A percentile compares a stretch with the other conserved stretches of the same genome.
Evolutionary conservation across 768 basidiomycete species (phyloP).

Genomic region (Hemileccinum impolitum): DNA sequence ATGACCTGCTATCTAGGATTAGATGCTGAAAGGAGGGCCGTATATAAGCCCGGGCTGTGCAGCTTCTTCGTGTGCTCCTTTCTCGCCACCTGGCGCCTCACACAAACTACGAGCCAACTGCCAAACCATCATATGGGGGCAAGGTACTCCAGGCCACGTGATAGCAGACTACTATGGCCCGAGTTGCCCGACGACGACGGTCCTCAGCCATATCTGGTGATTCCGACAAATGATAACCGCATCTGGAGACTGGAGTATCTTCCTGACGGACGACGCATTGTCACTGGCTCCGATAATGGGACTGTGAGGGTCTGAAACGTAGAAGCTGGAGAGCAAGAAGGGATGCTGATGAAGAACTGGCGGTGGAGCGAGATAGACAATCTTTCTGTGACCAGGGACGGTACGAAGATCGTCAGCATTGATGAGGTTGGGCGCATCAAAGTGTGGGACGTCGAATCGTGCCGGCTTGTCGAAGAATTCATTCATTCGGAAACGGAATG

Average conservation of each 20-base stretch:
- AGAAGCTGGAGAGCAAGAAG: neutral
- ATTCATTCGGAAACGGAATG: rapidly evolving
- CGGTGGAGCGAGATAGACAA: neutral
- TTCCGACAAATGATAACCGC: neutral
- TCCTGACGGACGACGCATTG: neutral
- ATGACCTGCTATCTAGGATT: too few species aligned
- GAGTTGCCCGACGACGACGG: neutral
- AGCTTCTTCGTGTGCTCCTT: too few species aligned
- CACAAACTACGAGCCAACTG: too few species aligned
- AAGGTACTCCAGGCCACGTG: too few species aligned
- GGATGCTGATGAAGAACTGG: neutral
- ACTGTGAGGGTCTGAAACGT: neutral
- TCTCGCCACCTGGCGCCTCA: too few species aligned
- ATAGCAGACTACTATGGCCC: too few species aligned
- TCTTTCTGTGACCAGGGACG: neutral
- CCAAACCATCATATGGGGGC: too few species aligned
- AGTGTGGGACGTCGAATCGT: constrained; percentile 4
- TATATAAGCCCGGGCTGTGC: too few species aligned
- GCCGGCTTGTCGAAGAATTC: neutral
- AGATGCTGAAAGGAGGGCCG: too few species aligned
- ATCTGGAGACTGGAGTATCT: neutral
- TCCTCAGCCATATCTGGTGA: neutral
- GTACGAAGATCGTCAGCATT: neutral
- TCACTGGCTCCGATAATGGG: neutral
- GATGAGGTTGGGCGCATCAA: neutral